Evolutionary conservation across 257 asterid genomes (phyloP).

Genomic region (Fraxinus excelsior): DNA sequence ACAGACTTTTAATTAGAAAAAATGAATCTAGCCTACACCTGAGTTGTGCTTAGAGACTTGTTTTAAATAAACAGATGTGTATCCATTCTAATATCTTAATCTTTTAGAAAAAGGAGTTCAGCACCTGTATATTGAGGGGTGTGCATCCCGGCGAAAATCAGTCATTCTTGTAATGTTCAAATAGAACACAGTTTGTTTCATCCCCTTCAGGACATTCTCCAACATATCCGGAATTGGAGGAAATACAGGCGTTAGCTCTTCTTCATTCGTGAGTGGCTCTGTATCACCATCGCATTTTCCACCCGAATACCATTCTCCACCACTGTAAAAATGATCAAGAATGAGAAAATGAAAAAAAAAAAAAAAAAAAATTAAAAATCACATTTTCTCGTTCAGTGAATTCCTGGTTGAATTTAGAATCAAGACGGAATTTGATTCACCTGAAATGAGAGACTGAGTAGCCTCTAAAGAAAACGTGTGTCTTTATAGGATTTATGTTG

Average conservation of each 20-base stretch:
- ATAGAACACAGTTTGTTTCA: slow-evolving; percentile 48
- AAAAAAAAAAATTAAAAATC: background rate
- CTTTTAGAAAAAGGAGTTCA: background rate
- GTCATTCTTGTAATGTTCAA: slow-evolving; percentile 66
- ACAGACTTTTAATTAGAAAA: too few relatives aligned
- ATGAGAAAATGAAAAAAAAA: background rate
- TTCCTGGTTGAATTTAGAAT: background rate
- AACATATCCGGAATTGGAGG: slow-evolving; percentile 58
- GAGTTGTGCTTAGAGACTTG: background rate
- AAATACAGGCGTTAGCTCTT: slow-evolving; percentile 43
- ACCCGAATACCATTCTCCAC: slow-evolving; percentile 80
- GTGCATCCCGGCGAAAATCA: slow-evolving; percentile 64
- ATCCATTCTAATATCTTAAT: background rate
- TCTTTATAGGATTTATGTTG: slow-evolving; percentile 50
- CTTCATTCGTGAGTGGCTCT: slow-evolving; percentile 52
- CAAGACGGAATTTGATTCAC: slow-evolving; percentile 29
- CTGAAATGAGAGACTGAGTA: slow-evolving; percentile 80
- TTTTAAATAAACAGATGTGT: background rate
- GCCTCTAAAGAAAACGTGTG: slow-evolving; percentile 68
- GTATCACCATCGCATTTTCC: slow-evolving; percentile 64
- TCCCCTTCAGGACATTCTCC: slow-evolving; percentile 46
- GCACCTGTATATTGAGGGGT: slow-evolving; percentile 55
- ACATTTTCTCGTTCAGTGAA: background rate
- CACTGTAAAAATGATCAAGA: slow-evolving; percentile 33
- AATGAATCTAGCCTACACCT: background rate